A percentile compares a stretch with the other conserved stretches of the same genome.
These are phyloP conservation scores for Plasmopara viticola DNA, from an alignment of 352 stramenopile species.

Conservation along the genomic window DNA sequence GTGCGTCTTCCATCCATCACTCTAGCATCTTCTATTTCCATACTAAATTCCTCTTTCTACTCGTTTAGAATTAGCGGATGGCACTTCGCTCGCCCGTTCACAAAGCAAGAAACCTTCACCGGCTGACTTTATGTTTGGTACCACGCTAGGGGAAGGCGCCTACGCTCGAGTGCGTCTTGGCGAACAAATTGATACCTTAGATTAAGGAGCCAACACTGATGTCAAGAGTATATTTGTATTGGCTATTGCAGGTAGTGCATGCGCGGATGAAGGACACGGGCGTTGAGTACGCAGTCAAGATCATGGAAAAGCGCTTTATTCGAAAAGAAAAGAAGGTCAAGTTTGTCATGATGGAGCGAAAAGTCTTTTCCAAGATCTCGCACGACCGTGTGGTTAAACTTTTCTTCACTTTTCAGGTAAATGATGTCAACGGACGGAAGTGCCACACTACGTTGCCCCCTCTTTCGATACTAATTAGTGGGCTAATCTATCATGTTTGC, in stretches of 20 bases:
- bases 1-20: constrained; percentile 7
- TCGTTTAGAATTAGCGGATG: constrained; percentile 28
- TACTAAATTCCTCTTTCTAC: not conserved
- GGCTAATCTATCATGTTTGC: not conserved
- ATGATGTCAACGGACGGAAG: not conserved
- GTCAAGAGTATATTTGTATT: constrained; percentile 1
- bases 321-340: constrained; percentile 89
- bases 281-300: constrained; percentile 87
- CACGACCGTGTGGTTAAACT: constrained; percentile 87
- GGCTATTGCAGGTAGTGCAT: constrained; percentile 54
- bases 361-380: constrained; percentile 85
- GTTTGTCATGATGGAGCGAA: constrained; percentile 89
- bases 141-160: constrained; percentile 79
- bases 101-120: constrained; percentile 70
- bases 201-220: not conserved
- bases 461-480: not conserved
- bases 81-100: constrained; percentile 30
- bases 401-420: constrained; percentile 87
- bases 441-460: not conserved
- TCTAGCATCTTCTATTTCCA: not conserved
- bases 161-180: constrained; percentile 63
- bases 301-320: constrained; percentile 90
- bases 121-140: constrained; percentile 86
- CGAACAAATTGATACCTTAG: not conserved
- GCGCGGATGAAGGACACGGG: constrained; percentile 84